Evolutionary conservation across 2,329 filamentous ascomycete species (phyloP).

Genomic region (Botrytis paeoniae): DNA sequence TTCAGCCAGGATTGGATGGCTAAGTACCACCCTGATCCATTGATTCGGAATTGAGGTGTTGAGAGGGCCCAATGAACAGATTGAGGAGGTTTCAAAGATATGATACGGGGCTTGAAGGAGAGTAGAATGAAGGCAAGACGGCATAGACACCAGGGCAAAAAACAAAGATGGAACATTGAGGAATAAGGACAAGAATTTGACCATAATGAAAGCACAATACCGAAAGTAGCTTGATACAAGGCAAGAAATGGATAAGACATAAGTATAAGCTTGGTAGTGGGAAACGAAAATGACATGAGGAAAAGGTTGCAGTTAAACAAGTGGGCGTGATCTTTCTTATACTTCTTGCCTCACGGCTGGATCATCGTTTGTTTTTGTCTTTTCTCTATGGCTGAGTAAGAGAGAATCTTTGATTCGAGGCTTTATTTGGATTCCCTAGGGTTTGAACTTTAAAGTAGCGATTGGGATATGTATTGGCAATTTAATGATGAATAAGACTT

Average conservation of each 20-base stretch:
- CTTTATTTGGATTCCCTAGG: not conserved
- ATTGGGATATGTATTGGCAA: not conserved
- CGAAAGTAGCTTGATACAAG: not conserved
- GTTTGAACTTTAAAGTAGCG: too few species aligned
- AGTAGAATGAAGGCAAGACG: not conserved
- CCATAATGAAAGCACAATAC: not conserved
- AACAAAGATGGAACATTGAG: too few species aligned
- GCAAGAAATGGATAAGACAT: not conserved
- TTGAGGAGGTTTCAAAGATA: not conserved
- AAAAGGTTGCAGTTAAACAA: slow-evolving; percentile 22
- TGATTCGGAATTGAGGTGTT: not conserved
- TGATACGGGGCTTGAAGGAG: not conserved
- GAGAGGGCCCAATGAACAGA: too few species aligned
- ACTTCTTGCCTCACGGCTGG: slow-evolving; percentile 36
- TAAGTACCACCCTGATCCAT: not conserved
- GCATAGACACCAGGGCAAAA: not conserved
- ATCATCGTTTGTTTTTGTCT: slow-evolving; percentile 10
- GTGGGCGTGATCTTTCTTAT: slow-evolving; percentile 20
- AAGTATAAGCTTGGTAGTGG: slow-evolving; percentile 13
- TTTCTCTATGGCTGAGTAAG: not conserved
- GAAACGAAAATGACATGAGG: slow-evolving; percentile 17
- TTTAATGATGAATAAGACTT: not conserved
- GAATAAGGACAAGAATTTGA: not conserved
- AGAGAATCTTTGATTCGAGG: slow-evolving; percentile 5
- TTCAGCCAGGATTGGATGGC: not conserved